Conservation (phyloP, 2,329 filamentous ascomycete genomes). For the Dactylellina sp. region DNA sequence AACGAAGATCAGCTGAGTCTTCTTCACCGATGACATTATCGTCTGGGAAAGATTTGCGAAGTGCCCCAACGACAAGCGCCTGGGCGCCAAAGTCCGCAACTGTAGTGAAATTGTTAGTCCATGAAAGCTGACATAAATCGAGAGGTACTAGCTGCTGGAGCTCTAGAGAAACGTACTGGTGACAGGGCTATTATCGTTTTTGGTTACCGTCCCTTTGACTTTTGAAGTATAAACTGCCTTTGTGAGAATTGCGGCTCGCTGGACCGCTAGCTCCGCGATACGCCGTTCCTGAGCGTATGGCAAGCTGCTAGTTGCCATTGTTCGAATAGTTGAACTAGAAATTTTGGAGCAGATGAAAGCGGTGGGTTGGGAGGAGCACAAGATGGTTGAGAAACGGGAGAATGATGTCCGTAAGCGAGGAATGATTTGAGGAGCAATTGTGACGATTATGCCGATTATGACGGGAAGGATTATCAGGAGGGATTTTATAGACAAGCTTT, state of each 20-base stretch:
- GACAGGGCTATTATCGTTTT: constrained; percentile 95
- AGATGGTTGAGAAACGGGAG: background rate
- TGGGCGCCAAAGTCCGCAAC: constrained; percentile 97
- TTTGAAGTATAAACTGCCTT: constrained; percentile 86
- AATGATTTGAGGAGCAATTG: constrained; percentile 26
- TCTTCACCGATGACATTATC: constrained; percentile 96
- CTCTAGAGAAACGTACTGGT: constrained; percentile 68
- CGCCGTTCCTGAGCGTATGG: constrained; percentile 81
- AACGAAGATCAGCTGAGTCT: constrained; percentile 82
- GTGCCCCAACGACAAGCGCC: constrained; percentile 91
- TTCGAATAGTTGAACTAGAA: constrained; percentile 4
- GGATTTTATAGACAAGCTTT: background rate
- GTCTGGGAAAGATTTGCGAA: constrained; percentile 86
- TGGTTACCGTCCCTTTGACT: constrained; percentile 92
- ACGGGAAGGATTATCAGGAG: constrained; percentile 14
- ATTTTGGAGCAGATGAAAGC: constrained; percentile 21
- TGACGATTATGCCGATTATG: constrained; percentile 28
- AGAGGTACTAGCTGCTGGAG: background rate
- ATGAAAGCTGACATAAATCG: background rate
- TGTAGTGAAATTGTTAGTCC: constrained; percentile 14
- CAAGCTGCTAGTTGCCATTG: constrained; percentile 32
- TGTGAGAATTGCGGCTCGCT: constrained; percentile 81
- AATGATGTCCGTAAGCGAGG: background rate
- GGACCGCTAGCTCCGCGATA: constrained; percentile 87
- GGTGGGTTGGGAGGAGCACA: constrained; percentile 12